A percentile compares a stretch with the other conserved stretches of the same genome.
These are phyloP conservation scores for Ascocoryne sarcoides DNA, from an alignment of 2,329 filamentous ascomycete genomes.

Conservation along the genomic window DNA sequence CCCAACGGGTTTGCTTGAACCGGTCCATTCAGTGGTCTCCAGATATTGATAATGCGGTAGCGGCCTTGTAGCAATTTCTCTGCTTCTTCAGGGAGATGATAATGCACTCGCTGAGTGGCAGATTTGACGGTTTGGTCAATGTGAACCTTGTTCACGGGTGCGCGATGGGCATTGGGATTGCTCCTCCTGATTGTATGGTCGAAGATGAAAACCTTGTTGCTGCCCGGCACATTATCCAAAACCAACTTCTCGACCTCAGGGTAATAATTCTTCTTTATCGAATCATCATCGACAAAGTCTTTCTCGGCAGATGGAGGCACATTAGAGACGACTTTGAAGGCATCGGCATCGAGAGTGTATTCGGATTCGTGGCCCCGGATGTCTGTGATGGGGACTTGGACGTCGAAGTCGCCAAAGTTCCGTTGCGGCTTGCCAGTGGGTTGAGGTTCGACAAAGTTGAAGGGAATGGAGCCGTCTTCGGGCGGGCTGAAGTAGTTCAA, in stretches of 20 bases:
- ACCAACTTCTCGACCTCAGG: conserved; percentile 71
- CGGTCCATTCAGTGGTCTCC: conserved; percentile 38
- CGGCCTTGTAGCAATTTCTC: conserved; percentile 56
- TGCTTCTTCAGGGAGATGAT: conserved; percentile 57
- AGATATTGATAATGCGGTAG: conserved; percentile 82
- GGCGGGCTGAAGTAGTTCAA: conserved; percentile 48
- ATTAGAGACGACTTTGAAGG: conserved; percentile 58
- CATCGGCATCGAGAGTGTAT: conserved; percentile 63
- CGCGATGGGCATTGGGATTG: conserved; percentile 47
- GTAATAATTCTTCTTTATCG: conserved; percentile 69
- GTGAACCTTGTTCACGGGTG: conserved; percentile 65
- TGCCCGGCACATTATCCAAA: conserved; percentile 56
- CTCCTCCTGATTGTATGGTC: conserved; percentile 81
- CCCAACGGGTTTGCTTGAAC: conserved; percentile 25
- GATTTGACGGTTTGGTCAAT: conserved; percentile 72
- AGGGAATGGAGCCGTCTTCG: conserved; percentile 43
- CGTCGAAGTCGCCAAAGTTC: conserved; percentile 25
- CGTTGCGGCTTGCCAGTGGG: conserved; percentile 22
- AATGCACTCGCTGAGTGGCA: conserved; percentile 58
- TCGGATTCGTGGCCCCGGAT: conserved; percentile 60
- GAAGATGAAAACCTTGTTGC: conserved; percentile 63
- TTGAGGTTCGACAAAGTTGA: conserved; percentile 42
- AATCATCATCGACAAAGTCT: conserved; percentile 59
- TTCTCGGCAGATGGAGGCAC: conserved; percentile 47
- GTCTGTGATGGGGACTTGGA: conserved; percentile 49